These are phyloP conservation scores for Gryganskiella cystojenkinii DNA, from an alignment of 192 early-diverging fungal genomes.

Conservation along the genomic window DNA sequence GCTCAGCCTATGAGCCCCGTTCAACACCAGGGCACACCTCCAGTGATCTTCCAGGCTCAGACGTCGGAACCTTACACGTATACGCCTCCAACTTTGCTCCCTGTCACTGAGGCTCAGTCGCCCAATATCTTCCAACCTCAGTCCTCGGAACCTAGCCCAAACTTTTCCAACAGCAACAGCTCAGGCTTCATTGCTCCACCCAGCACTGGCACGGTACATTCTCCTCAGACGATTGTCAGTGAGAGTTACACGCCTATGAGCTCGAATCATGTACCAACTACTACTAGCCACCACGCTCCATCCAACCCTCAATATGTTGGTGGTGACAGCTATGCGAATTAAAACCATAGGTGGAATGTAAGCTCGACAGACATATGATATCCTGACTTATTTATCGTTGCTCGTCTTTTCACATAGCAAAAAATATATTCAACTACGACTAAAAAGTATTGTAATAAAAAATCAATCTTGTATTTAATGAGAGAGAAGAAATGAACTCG, in stretches of 20 bases:
- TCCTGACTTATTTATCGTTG: no score
- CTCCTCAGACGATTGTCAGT: no score
- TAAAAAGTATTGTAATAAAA: no score
- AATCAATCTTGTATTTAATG: no score
- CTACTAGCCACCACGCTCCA: neutral
- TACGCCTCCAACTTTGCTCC: conserved; percentile 15
- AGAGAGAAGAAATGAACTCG: no score
- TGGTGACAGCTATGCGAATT: conserved; percentile 4
- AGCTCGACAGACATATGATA: no score
- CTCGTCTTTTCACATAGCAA: no score
- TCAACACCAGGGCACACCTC: no score
- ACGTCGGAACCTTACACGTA: conserved; percentile 1
- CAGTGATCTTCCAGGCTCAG: conserved; percentile 5
- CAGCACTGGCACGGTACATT: neutral
- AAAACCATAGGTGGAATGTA: neutral
- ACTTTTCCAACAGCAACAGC: neutral
- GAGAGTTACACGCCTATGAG: conserved; percentile 1
- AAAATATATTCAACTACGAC: no score
- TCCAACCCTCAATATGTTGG: conserved; percentile 17
- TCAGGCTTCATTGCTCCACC: conserved; percentile 3
- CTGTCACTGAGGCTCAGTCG: neutral
- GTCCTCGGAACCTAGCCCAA: neutral
- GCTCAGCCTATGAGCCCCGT: no score
- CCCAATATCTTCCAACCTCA: conserved; percentile 21
- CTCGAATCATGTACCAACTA: conserved; percentile 4